A percentile compares a stretch with the other conserved stretches of the same genome.
Conservation (phyloP, 106 monocot species). For the Agapanthus africanus region DNA sequence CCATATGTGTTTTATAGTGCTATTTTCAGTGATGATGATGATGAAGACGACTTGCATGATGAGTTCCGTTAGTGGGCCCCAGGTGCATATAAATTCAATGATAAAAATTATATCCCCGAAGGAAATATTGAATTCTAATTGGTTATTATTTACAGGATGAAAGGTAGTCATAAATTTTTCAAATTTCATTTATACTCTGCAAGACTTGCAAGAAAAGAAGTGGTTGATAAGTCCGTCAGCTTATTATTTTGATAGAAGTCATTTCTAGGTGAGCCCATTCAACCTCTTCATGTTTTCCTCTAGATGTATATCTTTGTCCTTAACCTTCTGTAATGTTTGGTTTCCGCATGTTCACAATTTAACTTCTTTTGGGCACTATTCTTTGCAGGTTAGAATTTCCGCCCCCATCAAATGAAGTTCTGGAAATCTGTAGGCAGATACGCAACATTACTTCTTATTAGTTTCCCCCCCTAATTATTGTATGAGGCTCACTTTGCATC, state of each 20-base stretch:
- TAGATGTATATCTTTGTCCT: not conserved
- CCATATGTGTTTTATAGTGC: conserved; percentile 85
- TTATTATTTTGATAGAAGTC: not conserved
- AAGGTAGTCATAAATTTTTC: not conserved
- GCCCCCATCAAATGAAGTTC: not conserved
- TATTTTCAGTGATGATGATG: conserved; percentile 70
- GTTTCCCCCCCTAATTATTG: not conserved
- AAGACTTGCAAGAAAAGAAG: conserved; percentile 1
- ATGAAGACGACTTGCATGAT: conserved; percentile 61
- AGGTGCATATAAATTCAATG: not conserved
- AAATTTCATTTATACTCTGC: not conserved
- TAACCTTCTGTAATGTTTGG: not conserved
- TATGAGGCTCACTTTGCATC: not conserved
- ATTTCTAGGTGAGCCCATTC: not conserved
- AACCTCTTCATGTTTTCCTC: not conserved
- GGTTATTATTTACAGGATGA: not conserved
- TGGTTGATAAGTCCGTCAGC: conserved; percentile 1
- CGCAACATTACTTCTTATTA: not conserved
- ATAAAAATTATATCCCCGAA: not conserved
- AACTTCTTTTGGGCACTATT: not conserved
- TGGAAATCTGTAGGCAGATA: not conserved
- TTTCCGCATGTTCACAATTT: not conserved
- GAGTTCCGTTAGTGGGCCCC: conserved; percentile 60
- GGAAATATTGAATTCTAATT: conserved; percentile 1
- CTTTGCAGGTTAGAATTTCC: conserved; percentile 3